Conservation (phyloP, 768 basidiomycete species). For the Boletus subcaerulescens region DNA sequence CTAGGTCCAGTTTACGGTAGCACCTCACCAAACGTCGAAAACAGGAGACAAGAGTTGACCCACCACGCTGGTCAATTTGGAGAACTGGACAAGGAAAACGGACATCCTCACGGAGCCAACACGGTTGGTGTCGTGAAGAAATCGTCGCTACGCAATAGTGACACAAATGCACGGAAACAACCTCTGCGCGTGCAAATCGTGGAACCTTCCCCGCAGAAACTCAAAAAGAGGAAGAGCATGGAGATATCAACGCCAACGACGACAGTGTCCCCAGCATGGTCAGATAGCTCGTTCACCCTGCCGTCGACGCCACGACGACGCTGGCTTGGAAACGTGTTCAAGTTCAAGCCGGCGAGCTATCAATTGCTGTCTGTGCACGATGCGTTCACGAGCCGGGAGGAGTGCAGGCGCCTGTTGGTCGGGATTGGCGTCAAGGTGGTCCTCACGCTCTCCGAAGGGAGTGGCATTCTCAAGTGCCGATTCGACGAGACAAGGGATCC, state of each 20-base stretch:
- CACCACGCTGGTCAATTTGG: slow-evolving; percentile 12
- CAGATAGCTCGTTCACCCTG: slow-evolving; percentile 45
- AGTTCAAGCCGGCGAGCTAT: slow-evolving; percentile 67
- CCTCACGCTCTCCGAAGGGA: slow-evolving; percentile 59
- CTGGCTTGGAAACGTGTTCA: slow-evolving; percentile 91
- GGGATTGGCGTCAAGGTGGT: slow-evolving; percentile 67
- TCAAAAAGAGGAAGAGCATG: slow-evolving; percentile 28
- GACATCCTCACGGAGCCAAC: neutral
- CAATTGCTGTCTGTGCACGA: slow-evolving; percentile 57
- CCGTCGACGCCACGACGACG: slow-evolving; percentile 50
- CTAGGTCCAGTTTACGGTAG: slow-evolving; percentile 15
- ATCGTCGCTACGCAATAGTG: slow-evolving; percentile 42
- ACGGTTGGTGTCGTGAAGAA: slow-evolving; percentile 34
- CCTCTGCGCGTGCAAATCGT: slow-evolving; percentile 49
- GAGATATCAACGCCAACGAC: slow-evolving; percentile 16
- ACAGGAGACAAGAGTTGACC: neutral
- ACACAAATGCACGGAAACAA: slow-evolving; percentile 12
- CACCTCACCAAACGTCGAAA: slow-evolving; percentile 8
- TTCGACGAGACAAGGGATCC: slow-evolving; percentile 64
- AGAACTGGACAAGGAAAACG: slow-evolving; percentile 62
- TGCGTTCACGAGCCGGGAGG: slow-evolving; percentile 62
- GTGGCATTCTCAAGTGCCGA: slow-evolving; percentile 72
- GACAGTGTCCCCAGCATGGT: slow-evolving; percentile 40
- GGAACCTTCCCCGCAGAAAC: slow-evolving; percentile 43
- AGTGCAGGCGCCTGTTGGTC: slow-evolving; percentile 71